Percentiles rank a stretch among this genome's conserved stretches.
phyloP scores from a whole-genome alignment of 768 basidiomycete genomes.

The Agaricus subrufescens region DNA sequence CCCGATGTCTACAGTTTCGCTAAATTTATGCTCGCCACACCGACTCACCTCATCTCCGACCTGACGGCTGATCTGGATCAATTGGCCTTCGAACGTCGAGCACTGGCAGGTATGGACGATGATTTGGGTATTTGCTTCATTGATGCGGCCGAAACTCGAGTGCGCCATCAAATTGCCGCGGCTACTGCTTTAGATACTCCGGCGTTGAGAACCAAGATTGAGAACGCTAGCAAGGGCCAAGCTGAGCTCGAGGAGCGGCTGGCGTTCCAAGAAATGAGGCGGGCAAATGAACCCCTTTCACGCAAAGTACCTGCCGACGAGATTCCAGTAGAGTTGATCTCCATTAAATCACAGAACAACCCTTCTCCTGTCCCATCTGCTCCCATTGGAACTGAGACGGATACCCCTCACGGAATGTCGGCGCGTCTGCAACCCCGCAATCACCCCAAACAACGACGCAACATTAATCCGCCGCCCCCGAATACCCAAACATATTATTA shows the following conservation, averaged over 20 bases:
- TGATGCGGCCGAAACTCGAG: constrained; percentile 69
- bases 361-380: constrained; percentile 12
- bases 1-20: constrained; percentile 86
- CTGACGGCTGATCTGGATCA: constrained; percentile 70
- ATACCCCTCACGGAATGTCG: constrained; percentile 7
- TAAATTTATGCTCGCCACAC: constrained; percentile 96
- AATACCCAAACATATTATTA: constrained; percentile 91
- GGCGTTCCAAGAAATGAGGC: constrained; percentile 23
- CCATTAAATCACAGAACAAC: constrained; percentile 28
- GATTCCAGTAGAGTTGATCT: constrained; percentile 37
- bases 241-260: constrained; percentile 48
- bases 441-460: constrained; percentile 59
- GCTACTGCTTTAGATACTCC: constrained; percentile 72
- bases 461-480: constrained; percentile 82
- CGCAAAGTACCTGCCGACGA: constrained; percentile 24
- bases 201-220: constrained; percentile 57
- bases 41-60: constrained; percentile 73
- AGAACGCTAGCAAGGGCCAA: constrained; percentile 54
- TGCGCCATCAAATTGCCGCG: constrained; percentile 77
- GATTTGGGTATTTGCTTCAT: constrained; percentile 76
- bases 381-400: neutral
- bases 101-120: constrained; percentile 65
- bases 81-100: constrained; percentile 63
- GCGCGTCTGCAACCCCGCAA: constrained; percentile 29
- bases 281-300: constrained; percentile 22